phyloP scores from a whole-genome alignment of 768 basidiomycete genomes.

The Gymnopilus dilepis region DNA sequence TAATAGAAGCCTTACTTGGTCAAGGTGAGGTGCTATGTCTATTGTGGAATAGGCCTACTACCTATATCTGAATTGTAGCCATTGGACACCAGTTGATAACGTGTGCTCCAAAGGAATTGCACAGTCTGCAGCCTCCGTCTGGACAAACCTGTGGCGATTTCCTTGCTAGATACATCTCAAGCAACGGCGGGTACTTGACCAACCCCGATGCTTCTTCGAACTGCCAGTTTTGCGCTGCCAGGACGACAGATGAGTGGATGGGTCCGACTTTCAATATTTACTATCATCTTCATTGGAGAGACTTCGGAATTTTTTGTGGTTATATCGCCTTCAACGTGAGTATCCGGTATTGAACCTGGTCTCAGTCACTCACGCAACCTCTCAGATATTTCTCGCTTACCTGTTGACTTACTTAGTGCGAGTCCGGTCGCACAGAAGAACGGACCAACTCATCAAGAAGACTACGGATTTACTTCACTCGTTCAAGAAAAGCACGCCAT shows the following conservation, averaged over 20 bases:
- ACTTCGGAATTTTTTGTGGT: slow-evolving; percentile 55
- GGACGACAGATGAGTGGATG: slow-evolving; percentile 62
- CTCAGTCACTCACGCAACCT: not conserved
- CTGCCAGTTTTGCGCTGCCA: slow-evolving; percentile 62
- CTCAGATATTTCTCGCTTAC: slow-evolving; percentile 51
- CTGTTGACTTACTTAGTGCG: slow-evolving; percentile 63
- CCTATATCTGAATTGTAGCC: slow-evolving; percentile 38
- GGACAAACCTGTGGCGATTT: slow-evolving; percentile 63
- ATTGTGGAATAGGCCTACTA: not conserved
- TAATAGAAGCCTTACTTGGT: slow-evolving; percentile 54
- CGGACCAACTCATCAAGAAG: slow-evolving; percentile 16
- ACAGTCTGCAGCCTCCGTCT: slow-evolving; percentile 59
- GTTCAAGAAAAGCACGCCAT: slow-evolving; percentile 15
- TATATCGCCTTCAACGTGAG: slow-evolving; percentile 54
- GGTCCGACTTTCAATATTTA: slow-evolving; percentile 60
- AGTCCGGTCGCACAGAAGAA: slow-evolving; percentile 36
- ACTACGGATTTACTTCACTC: slow-evolving; percentile 9
- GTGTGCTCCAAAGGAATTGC: slow-evolving; percentile 69
- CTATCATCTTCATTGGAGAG: slow-evolving; percentile 57
- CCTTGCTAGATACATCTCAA: slow-evolving; percentile 53
- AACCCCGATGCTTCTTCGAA: slow-evolving; percentile 52
- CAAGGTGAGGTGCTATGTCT: slow-evolving; percentile 40
- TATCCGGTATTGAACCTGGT: not conserved
- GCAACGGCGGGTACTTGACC: slow-evolving; percentile 62
- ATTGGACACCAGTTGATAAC: slow-evolving; percentile 53